These are phyloP conservation scores for Penicillium sp. DNA, from an alignment of 2,329 filamentous ascomycete genomes.

Conservation along the genomic window DNA sequence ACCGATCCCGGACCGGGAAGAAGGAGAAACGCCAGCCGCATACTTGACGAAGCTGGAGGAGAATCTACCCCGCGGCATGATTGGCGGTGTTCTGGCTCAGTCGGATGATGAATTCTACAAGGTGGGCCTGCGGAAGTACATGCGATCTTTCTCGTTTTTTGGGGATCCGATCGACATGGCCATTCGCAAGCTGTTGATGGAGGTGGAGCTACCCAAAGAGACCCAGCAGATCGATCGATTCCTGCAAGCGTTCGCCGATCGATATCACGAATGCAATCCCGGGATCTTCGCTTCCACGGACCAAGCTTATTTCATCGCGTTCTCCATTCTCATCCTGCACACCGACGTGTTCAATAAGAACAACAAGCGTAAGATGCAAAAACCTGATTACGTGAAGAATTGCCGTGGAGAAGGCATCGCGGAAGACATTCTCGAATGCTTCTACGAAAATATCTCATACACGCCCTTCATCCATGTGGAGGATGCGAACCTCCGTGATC, in stretches of 20 bases:
- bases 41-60: slow-evolving; percentile 86
- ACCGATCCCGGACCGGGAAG: slow-evolving; percentile 74
- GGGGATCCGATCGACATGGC: slow-evolving; percentile 98
- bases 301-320: slow-evolving; percentile 97
- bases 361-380: slow-evolving; percentile 99
- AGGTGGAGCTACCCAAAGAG: slow-evolving; percentile 93
- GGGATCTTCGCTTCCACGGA: slow-evolving; percentile 90
- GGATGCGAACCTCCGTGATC: slow-evolving; percentile 75
- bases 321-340: slow-evolving; percentile 93
- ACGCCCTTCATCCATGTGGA: slow-evolving; percentile 98
- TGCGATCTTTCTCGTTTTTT: slow-evolving; percentile 93
- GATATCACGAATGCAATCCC: slow-evolving; percentile 97
- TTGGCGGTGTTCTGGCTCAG: slow-evolving; percentile 84
- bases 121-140: slow-evolving; percentile 87
- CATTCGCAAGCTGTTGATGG: slow-evolving; percentile 91
- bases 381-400: slow-evolving; percentile 92
- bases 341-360: slow-evolving; percentile 99
- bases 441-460: slow-evolving; percentile 98
- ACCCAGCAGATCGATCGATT: slow-evolving; percentile 97
- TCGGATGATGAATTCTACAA: slow-evolving; percentile 81
- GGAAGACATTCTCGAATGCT: slow-evolving; percentile 89
- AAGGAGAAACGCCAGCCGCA: slow-evolving; percentile 86
- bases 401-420: slow-evolving; percentile 89
- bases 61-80: slow-evolving; percentile 75
- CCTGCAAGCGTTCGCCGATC: slow-evolving; percentile 89